Evolutionary conservation across 2,329 filamentous ascomycete species (phyloP), one percentile per base, ranked within the genome.

Genomic region (Arthroderma sp.): DNA sequence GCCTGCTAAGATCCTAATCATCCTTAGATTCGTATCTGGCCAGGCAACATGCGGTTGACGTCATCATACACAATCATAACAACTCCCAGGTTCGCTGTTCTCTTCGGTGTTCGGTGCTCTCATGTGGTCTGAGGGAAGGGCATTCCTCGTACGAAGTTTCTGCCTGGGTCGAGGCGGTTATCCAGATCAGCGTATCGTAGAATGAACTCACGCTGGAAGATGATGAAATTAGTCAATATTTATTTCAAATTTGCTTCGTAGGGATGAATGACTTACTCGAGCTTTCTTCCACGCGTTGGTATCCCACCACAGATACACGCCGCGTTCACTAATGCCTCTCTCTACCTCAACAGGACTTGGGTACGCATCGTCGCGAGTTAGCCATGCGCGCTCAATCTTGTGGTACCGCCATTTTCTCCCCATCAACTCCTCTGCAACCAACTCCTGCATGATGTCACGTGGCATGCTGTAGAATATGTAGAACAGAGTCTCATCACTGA

Each of bases 381-480:
- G 67, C 76, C 76, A 78, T 64, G 75, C 75, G 52, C 75, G 71
- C 61, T 77, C 74, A n/a, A 75, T 68, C 67, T 77, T 78, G 65
- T 78, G 76, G 62, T 77, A 78, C 53, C 76, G 69, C 76, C 76
- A 78, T 63, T 78, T 78, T 59, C 76, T 72, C 19, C 73, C 71
- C 71, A 77, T 78, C 65, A 86, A 70, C 66, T 86, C 83, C 58
- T 79, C 76, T 6, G 83, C 83, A 4, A 82, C 83, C 49, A 83
- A 73, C 65, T 86, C 83, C 66, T 86, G 83, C 67, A 82, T 75
- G 57, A 84, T 77, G 64, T 85, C 82, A 59, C 81, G 75, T 13
- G 83, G 82, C 72, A 81, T 80, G 61, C 81, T 82, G 70, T 85
- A 86, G 74, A 86, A 86, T 59, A 86, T 84, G 66, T 81, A 83